phyloP scores from a whole-genome alignment of 352 stramenopile genomes.

The Globisporangium uncinulatum region DNA sequence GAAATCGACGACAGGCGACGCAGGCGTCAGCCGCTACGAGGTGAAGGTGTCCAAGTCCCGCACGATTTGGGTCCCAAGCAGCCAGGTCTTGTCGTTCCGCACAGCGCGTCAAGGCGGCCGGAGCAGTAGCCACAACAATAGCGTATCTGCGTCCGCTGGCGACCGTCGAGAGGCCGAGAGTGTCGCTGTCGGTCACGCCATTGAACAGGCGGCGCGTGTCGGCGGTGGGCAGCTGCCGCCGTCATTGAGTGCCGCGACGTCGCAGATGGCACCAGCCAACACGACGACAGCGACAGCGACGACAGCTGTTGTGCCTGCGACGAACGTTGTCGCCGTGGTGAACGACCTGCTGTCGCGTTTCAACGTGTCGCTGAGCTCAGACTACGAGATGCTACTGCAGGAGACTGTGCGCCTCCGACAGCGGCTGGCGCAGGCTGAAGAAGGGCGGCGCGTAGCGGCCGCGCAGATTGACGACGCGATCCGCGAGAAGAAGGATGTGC shows the following conservation, averaged over 20 bases:
- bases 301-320: slow-evolving; percentile 19
- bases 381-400: slow-evolving; percentile 57
- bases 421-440: slow-evolving; percentile 56
- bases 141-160: neutral
- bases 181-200: neutral
- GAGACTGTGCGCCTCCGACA: slow-evolving; percentile 61
- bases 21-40: slow-evolving; percentile 49
- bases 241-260: slow-evolving; percentile 2
- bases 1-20: slow-evolving; percentile 10
- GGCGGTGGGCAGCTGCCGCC: slow-evolving; percentile 9
- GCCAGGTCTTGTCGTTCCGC: slow-evolving; percentile 70
- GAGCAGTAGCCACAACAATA: neutral
- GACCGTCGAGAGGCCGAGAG: neutral
- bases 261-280: neutral
- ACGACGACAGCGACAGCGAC: neutral
- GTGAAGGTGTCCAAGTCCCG: slow-evolving; percentile 44
- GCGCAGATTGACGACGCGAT: slow-evolving; percentile 63
- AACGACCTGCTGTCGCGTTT: slow-evolving; percentile 68
- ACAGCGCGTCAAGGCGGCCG: slow-evolving; percentile 25
- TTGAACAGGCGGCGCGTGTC: neutral
- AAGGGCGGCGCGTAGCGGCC: slow-evolving; percentile 44
- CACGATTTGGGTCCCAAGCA: slow-evolving; percentile 37
- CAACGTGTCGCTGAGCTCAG: slow-evolving; percentile 63
- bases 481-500: slow-evolving; percentile 65
- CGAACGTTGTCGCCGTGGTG: slow-evolving; percentile 64